Conservation (phyloP, 768 basidiomycete species). For the Solioccasus polychromus region DNA sequence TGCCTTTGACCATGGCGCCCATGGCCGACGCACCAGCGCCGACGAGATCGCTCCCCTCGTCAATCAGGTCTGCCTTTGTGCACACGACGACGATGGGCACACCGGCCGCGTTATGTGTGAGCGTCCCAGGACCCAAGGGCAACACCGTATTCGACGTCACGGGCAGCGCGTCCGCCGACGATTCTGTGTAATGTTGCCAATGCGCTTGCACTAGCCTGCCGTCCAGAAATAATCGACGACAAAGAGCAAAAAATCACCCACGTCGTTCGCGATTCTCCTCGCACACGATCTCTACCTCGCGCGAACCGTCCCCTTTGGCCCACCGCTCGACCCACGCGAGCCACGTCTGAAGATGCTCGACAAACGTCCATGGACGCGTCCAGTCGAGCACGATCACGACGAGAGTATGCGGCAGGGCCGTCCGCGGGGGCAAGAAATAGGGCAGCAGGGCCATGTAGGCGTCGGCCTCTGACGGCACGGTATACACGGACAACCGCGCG, state of each 20-base stretch:
- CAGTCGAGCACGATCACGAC: slow-evolving; percentile 90
- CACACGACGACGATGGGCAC: slow-evolving; percentile 87
- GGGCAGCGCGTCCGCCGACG: slow-evolving; percentile 63
- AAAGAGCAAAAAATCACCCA: slow-evolving; percentile 38
- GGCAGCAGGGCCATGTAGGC: slow-evolving; percentile 73
- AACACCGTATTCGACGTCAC: slow-evolving; percentile 63
- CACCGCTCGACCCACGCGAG: slow-evolving; percentile 81
- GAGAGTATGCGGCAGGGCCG: slow-evolving; percentile 64
- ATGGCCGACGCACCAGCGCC: slow-evolving; percentile 73
- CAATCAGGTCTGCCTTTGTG: slow-evolving; percentile 91
- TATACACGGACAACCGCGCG: slow-evolving; percentile 86
- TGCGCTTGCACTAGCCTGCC: slow-evolving; percentile 70
- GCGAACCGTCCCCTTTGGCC: slow-evolving; percentile 62
- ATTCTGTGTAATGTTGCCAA: slow-evolving; percentile 88
- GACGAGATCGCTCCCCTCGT: slow-evolving; percentile 70
- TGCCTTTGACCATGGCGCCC: slow-evolving; percentile 89
- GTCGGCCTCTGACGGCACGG: slow-evolving; percentile 77
- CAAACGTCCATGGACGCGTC: slow-evolving; percentile 91
- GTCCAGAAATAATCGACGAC: not conserved
- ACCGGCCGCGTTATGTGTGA: slow-evolving; percentile 84
- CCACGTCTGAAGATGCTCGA: slow-evolving; percentile 84
- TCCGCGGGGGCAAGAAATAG: slow-evolving; percentile 72
- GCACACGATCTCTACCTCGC: slow-evolving; percentile 70
- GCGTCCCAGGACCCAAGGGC: slow-evolving; percentile 79
- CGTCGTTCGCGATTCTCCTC: slow-evolving; percentile 84